Conservation (phyloP, 1,284 basidiomycete genomes). For the Trichosporon faecale region DNA sequence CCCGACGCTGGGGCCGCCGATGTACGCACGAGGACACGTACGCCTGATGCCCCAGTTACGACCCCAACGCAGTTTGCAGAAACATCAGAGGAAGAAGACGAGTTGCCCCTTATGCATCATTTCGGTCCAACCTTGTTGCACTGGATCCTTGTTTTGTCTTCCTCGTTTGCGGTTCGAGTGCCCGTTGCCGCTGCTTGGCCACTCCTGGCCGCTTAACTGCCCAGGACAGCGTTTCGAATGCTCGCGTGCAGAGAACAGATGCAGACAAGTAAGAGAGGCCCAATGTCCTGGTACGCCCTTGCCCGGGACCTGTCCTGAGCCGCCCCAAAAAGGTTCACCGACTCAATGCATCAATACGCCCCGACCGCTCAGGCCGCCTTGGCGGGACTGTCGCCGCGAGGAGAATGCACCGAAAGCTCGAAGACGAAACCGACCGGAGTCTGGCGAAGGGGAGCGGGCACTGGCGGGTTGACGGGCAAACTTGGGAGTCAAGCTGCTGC, state of each 20-base stretch:
- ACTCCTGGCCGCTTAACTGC: neutral
- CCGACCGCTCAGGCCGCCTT: neutral
- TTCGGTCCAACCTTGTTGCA: neutral
- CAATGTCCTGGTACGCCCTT: neutral
- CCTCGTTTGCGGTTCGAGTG: neutral
- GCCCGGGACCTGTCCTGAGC: neutral
- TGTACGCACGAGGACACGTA: too few species aligned
- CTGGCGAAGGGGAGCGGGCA: too few species aligned
- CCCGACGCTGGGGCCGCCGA: neutral
- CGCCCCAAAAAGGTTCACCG: slow-evolving; percentile 1
- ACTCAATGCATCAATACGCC: neutral
- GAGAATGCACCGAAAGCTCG: neutral
- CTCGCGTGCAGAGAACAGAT: neutral
- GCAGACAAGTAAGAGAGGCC: neutral
- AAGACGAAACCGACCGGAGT: neutral
- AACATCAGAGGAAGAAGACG: neutral
- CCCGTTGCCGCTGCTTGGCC: neutral
- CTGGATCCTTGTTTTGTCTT: neutral
- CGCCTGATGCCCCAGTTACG: too few species aligned
- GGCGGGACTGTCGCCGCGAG: neutral
- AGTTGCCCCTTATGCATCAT: slow-evolving; percentile 6
- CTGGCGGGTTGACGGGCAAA: too few species aligned
- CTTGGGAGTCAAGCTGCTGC: too few species aligned
- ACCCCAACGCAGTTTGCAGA: neutral
- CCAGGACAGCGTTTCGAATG: neutral